These are phyloP conservation scores for Przewalskia tangutica DNA, from an alignment of 257 asterid genomes.

Conservation along the genomic window DNA sequence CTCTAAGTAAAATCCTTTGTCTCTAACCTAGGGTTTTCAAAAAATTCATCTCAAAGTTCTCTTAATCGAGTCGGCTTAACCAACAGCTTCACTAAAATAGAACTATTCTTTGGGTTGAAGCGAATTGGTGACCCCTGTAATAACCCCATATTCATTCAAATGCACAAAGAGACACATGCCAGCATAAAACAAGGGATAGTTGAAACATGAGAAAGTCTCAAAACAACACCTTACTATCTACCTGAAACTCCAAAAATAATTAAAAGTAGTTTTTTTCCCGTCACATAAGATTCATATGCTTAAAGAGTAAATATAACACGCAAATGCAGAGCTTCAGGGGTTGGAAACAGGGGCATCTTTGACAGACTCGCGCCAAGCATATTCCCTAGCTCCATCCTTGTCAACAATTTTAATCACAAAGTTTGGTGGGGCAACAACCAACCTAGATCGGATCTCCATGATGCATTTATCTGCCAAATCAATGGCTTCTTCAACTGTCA, in stretches of 20 bases:
- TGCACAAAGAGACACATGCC: not conserved
- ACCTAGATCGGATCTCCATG: slow-evolving; percentile 65
- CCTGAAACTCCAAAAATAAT: not conserved
- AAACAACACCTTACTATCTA: not conserved
- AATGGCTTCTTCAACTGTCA: slow-evolving; percentile 82
- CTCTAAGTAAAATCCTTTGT: no score
- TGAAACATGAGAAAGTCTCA: not conserved
- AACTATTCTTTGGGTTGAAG: not conserved
- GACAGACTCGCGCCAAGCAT: slow-evolving; percentile 72
- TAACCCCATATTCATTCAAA: not conserved
- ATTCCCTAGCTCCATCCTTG: slow-evolving; percentile 75
- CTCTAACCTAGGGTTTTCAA: no score
- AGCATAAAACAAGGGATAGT: not conserved
- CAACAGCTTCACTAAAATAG: not conserved
- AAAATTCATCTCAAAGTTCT: no score
- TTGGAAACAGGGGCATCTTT: slow-evolving; percentile 39
- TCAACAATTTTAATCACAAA: slow-evolving; percentile 88
- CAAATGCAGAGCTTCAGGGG: slow-evolving; percentile 16
- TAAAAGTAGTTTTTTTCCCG: not conserved
- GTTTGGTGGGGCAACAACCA: slow-evolving; percentile 88
- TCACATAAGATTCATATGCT: not conserved
- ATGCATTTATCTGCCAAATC: slow-evolving; percentile 75
- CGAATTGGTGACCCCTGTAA: not conserved
- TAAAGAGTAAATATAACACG: not conserved
- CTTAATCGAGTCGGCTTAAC: not conserved